A percentile compares a stretch with the other conserved stretches of the same genome.
These are phyloP conservation scores for Penicillium freii DNA, from an alignment of 2,329 filamentous ascomycete genomes.

Conservation along the genomic window DNA sequence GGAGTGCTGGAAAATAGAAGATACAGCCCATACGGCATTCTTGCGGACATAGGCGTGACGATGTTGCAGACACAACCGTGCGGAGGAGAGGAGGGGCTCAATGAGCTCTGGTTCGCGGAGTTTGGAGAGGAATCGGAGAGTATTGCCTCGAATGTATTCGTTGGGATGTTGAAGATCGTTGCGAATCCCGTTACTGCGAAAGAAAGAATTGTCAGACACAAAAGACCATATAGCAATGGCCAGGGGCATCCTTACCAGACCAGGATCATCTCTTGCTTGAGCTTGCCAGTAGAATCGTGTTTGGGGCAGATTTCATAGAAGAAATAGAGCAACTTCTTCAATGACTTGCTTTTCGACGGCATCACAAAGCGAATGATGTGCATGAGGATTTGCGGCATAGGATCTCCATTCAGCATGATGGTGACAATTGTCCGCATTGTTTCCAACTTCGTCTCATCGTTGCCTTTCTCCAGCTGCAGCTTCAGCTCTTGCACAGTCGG, in stretches of 20 bases:
- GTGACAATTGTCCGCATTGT: conserved; percentile 96
- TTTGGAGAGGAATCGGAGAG: conserved; percentile 96
- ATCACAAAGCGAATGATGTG: conserved; percentile 99
- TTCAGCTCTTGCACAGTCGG: conserved; percentile 88
- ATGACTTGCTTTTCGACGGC: conserved; percentile 91
- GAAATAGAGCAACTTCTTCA: conserved; percentile 98
- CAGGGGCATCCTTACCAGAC: conserved; percentile 69
- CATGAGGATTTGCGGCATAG: conserved; percentile 94
- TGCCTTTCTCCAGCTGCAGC: conserved; percentile 89
- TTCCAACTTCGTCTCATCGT: conserved; percentile 86
- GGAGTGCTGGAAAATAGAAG: conserved; percentile 88
- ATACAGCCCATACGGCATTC: conserved; percentile 92
- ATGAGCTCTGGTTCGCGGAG: conserved; percentile 93
- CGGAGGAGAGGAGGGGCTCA: conserved; percentile 89
- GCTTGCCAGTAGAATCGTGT: conserved; percentile 83
- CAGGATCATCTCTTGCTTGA: conserved; percentile 99
- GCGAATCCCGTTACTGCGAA: conserved; percentile 83
- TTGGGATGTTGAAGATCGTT: conserved; percentile 97
- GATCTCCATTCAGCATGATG: conserved; percentile 96
- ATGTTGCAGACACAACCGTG: conserved; percentile 88
- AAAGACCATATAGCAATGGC: not conserved
- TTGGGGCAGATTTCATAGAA: conserved; percentile 99
- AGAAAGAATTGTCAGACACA: conserved; percentile 17
- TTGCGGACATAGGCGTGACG: conserved; percentile 97
- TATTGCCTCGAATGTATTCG: conserved; percentile 97